These are phyloP conservation scores for Casuarina cunninghamiana DNA, from an alignment of 306 rosid genomes.

Conservation along the genomic window DNA sequence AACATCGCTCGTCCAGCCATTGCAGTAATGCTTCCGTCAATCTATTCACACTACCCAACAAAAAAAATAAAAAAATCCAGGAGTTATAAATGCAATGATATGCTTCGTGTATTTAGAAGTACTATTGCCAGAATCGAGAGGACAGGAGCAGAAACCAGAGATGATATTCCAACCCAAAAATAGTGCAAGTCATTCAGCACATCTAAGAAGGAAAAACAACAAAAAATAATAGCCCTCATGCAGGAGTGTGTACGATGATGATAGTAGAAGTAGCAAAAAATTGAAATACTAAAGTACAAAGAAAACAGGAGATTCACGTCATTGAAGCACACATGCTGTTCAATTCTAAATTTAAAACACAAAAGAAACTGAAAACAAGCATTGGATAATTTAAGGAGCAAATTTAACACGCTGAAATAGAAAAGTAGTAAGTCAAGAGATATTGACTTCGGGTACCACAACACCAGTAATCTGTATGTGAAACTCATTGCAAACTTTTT, in stretches of 20 bases:
- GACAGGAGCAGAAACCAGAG: background rate
- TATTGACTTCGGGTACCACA: background rate
- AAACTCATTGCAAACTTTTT: background rate
- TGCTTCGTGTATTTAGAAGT: background rate
- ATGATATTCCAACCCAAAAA: background rate
- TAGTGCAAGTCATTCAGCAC: background rate
- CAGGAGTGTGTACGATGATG: background rate
- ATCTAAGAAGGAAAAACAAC: background rate
- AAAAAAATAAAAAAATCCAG: background rate
- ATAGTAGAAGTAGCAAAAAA: background rate
- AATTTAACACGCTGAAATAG: background rate
- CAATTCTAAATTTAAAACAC: background rate
- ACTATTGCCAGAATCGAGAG: background rate
- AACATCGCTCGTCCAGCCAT: conserved; percentile 90
- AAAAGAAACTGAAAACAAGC: background rate
- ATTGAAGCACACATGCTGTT: background rate
- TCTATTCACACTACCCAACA: background rate
- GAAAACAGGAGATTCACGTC: background rate
- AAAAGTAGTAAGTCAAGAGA: background rate
- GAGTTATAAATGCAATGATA: background rate
- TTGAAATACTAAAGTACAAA: background rate
- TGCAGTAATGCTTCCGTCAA: conserved; percentile 42
- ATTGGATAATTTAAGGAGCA: background rate
- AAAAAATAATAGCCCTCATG: background rate
- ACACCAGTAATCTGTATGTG: background rate